Conservation (phyloP, 768 basidiomycete genomes). For the Rhodotorula taiwanensis region DNA sequence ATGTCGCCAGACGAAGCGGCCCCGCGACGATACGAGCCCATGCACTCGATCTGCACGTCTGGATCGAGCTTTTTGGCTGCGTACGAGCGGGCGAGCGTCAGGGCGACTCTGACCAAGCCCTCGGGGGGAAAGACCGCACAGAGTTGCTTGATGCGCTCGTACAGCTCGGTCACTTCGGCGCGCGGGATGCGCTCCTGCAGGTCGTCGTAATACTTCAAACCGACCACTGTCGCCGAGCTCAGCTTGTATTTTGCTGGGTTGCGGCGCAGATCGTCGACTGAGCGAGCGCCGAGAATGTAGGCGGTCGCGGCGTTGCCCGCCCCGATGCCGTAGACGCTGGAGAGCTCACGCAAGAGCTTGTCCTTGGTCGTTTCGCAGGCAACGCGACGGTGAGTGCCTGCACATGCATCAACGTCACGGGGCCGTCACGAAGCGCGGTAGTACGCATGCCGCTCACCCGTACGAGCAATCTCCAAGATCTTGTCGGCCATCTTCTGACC, state of each 20-base stretch:
- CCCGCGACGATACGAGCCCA: constrained; percentile 46
- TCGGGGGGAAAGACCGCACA: neutral
- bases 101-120: too few relatives aligned
- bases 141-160: constrained; percentile 15
- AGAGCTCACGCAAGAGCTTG: neutral
- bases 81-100: neutral
- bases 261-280: constrained; percentile 1
- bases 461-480: constrained; percentile 15
- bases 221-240: constrained; percentile 21
- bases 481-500: constrained; percentile 9
- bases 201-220: constrained; percentile 45
- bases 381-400: constrained; percentile 19
- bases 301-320: neutral
- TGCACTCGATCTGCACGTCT: constrained; percentile 42
- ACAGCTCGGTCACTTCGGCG: constrained; percentile 42
- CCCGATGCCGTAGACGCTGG: constrained; percentile 11
- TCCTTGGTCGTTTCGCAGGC: neutral
- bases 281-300: constrained; percentile 1
- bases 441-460: neutral
- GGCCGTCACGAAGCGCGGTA: neutral
- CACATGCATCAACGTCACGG: neutral
- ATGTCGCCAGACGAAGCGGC: constrained; percentile 44
- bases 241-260: neutral
- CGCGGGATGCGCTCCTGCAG: constrained; percentile 45
- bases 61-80: constrained; percentile 40